A percentile compares a stretch with the other conserved stretches of the same genome.
phyloP scores from a whole-genome alignment of 75 land plant genomes.

The Cupressus sempervirens region DNA sequence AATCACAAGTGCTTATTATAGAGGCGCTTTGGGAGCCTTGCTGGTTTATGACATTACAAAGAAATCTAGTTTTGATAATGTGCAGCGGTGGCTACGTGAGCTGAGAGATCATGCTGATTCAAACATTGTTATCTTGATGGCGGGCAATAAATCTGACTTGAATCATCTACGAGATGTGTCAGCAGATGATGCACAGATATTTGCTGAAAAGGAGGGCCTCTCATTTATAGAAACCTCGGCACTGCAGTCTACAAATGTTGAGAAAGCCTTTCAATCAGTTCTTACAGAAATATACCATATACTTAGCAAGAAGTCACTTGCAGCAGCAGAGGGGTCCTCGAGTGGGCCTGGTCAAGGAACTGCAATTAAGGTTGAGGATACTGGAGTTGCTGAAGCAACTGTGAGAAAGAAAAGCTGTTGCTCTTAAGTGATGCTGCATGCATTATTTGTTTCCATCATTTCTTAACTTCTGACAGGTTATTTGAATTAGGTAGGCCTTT shows the following conservation, averaged over 20 bases:
- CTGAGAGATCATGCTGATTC: constrained; percentile 66
- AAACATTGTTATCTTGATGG: constrained; percentile 74
- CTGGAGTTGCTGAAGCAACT: neutral
- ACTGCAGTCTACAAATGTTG: constrained; percentile 51
- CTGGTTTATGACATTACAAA: constrained; percentile 67
- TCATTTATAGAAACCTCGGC: constrained; percentile 74
- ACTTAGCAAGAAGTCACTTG: constrained; percentile 58
- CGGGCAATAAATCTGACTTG: constrained; percentile 71
- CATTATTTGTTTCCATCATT: constrained; percentile 4
- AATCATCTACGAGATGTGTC: constrained; percentile 59
- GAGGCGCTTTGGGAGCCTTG: constrained; percentile 68
- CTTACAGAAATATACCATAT: constrained; percentile 61
- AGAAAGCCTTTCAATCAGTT: constrained; percentile 61
- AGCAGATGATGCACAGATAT: constrained; percentile 45
- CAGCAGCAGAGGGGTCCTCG: constrained; percentile 45
- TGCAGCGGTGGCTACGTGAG: constrained; percentile 57
- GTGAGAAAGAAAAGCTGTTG: constrained; percentile 28
- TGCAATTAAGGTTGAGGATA: constrained; percentile 27
- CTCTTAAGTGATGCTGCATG: neutral
- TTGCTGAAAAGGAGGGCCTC: constrained; percentile 67
- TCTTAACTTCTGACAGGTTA: neutral
- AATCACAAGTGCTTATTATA: constrained; percentile 70
- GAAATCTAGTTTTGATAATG: constrained; percentile 59
- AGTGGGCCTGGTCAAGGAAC: constrained; percentile 33
- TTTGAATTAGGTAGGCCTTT: neutral